Percentiles rank a stretch among this genome's conserved stretches.
These are phyloP conservation scores for Zanthoxylum bungeanum DNA, from an alignment of 345 rosid species.

Conservation along the genomic window DNA sequence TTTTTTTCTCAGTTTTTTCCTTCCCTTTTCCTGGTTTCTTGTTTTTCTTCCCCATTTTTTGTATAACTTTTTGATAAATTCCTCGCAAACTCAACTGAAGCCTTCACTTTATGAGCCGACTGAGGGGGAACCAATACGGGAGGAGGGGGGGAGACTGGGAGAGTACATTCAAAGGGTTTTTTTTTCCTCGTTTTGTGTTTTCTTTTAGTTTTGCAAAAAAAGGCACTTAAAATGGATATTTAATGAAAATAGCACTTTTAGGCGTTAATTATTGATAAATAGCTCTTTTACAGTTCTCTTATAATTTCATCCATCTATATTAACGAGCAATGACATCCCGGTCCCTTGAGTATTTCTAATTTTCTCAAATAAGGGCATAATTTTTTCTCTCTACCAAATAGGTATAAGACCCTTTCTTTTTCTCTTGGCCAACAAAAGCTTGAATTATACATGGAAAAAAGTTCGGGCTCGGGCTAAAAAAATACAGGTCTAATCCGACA, in stretches of 20 bases:
- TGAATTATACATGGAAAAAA: too few species aligned
- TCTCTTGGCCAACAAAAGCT: too few species aligned
- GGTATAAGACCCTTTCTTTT: too few species aligned
- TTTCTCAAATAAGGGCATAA: neutral
- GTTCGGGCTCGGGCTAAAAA: too few species aligned
- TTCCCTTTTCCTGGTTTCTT: slow-evolving; percentile 91
- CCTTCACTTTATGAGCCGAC: neutral
- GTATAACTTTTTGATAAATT: neutral
- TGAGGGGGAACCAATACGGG: neutral
- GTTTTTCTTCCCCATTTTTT: slow-evolving; percentile 93
- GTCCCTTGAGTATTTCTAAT: neutral
- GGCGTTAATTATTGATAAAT: neutral
- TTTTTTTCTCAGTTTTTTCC: slow-evolving; percentile 85
- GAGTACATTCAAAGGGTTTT: neutral
- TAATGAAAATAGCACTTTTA: neutral
- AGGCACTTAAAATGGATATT: neutral
- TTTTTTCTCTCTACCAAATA: too few species aligned
- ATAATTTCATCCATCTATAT: neutral
- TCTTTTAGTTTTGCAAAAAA: neutral
- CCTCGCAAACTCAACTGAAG: neutral
- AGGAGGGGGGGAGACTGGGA: neutral
- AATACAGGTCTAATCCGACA: too few species aligned
- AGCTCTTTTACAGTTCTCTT: neutral
- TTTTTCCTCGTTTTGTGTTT: too few species aligned
- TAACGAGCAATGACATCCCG: neutral